These are phyloP conservation scores for Tilletia horrida DNA, from an alignment of 1,284 basidiomycete genomes.

Conservation along the genomic window DNA sequence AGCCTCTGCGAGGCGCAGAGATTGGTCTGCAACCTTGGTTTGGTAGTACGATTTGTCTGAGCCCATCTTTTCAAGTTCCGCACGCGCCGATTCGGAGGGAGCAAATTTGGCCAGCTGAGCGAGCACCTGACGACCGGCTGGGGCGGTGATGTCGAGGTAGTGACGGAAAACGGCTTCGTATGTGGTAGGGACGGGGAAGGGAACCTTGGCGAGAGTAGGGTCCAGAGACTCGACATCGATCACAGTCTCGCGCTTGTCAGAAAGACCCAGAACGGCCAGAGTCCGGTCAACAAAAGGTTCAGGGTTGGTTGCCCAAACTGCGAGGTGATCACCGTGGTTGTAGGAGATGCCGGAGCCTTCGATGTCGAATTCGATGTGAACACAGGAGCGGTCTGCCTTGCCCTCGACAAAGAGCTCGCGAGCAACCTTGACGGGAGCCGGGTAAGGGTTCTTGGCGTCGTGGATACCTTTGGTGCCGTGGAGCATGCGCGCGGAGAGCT, in stretches of 20 bases:
- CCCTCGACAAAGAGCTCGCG: conserved; percentile 77
- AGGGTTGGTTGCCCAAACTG: conserved; percentile 93
- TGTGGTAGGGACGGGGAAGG: conserved; percentile 95
- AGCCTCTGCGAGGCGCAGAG: conserved; percentile 84
- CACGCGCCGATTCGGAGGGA: conserved; percentile 73
- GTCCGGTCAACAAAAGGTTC: conserved; percentile 86
- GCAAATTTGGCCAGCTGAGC: conserved; percentile 82
- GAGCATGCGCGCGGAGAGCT: conserved; percentile 70
- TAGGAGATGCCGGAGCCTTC: conserved; percentile 96
- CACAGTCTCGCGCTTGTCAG: conserved; percentile 66
- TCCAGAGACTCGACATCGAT: conserved; percentile 89
- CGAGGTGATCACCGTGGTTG: conserved; percentile 96
- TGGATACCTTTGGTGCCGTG: conserved; percentile 77
- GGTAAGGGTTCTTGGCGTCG: conserved; percentile 94
- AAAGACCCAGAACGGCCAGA: conserved; percentile 78
- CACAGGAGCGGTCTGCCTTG: conserved; percentile 77
- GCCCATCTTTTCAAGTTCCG: conserved; percentile 72
- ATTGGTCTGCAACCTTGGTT: conserved; percentile 70
- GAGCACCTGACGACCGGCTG: conserved; percentile 88
- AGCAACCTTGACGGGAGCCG: conserved; percentile 73
- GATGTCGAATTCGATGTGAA: conserved; percentile 90
- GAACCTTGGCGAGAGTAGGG: conserved; percentile 94
- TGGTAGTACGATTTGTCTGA: conserved; percentile 83
- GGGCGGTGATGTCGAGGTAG: conserved; percentile 91
- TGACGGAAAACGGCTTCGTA: conserved; percentile 90